Base-by-base conservation (phyloP, 2,329 filamentous ascomycete species). In the Epichloe glyceriae region DNA sequence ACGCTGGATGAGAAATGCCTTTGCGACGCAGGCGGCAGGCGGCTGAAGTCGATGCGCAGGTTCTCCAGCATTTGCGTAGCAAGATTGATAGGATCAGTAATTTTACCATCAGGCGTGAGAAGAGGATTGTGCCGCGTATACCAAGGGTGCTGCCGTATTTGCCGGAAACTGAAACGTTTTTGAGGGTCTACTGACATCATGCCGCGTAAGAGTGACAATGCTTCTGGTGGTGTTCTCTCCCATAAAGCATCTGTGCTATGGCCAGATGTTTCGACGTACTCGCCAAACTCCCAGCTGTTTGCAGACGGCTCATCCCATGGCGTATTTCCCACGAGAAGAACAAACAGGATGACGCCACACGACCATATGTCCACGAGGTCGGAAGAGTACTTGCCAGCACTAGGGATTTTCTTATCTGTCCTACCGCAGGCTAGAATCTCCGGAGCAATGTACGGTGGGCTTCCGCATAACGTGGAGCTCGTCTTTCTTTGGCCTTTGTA, bases 281-380 rank as follows among this genome's bases (percentile, higher is more conserved):
- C 89, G 59, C 86, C 80, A 59, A 86, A 98, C 68, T 98, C 93
- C 73, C 87, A 95, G 64, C 88, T 96, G 52, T 81, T 76, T 37
- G 78, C 71, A 3, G 89, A 91, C 0, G 93, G 93, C 63, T 93
- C 87, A 62, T 97, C 93, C 93, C 93, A 98, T 0, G 93, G 93
- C 2, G 93, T 98, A 64, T 98, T 98, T 10, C 93, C 93, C 1
- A 95, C 89, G 3, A 98, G 73, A 4, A 98, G 73, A 37, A 97
- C 93, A 62, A 98, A 98, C 4, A 98, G 74, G n/a, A 98, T 94
- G 49, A 98, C 89, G 35, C 93, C 93, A 60, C 90, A 96, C 15
- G 90, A 96, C 94, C 94, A 98, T 51, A 98, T 84, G 63, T 98
- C 93, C 38, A 88, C 87, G 41, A 88, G 69, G 54, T 96, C 88